Percentiles rank a stretch among this genome's conserved stretches.
phyloP scores from a whole-genome alignment of 352 stramenopile species.

The Phytopythium cucurbitacearum region DNA sequence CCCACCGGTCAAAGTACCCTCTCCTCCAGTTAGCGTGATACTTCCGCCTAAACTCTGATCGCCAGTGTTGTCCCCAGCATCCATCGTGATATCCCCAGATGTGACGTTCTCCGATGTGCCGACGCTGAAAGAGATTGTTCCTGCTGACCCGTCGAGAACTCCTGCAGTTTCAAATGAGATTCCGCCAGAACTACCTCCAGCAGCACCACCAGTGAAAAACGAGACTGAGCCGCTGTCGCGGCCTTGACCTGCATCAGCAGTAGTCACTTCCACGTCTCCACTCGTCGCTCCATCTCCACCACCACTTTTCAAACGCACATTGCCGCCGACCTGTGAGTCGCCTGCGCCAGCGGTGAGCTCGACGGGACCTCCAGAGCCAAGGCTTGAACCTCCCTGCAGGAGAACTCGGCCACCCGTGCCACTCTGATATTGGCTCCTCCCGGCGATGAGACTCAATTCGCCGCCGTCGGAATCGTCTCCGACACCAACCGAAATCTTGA shows the following conservation, averaged over 20 bases:
- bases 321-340: conserved; percentile 34
- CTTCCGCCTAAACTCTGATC: too few species aligned
- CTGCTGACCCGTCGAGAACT: not conserved
- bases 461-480: too few species aligned
- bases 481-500: too few species aligned
- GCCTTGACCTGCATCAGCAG: conserved; percentile 4
- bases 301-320: conserved; percentile 13
- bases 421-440: too few species aligned
- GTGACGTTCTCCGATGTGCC: too few species aligned
- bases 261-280: conserved; percentile 6
- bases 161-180: conserved; percentile 18
- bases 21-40: too few species aligned
- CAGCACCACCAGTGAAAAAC: conserved; percentile 11
- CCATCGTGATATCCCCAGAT: conserved; percentile 7
- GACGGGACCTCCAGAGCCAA: conserved; percentile 11
- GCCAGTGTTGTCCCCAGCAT: not conserved
- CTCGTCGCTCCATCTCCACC: conserved; percentile 4
- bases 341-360: conserved; percentile 6
- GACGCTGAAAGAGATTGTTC: too few species aligned
- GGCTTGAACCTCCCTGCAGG: conserved; percentile 3
- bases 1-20: conserved; percentile 9
- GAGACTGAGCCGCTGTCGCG: conserved; percentile 6
- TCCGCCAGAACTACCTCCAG: conserved; percentile 14
- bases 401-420: not conserved
- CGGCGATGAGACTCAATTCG: too few species aligned